phyloP scores from a whole-genome alignment of 1,139 yeast genomes.

The Yamadazyma epiphylla region DNA sequence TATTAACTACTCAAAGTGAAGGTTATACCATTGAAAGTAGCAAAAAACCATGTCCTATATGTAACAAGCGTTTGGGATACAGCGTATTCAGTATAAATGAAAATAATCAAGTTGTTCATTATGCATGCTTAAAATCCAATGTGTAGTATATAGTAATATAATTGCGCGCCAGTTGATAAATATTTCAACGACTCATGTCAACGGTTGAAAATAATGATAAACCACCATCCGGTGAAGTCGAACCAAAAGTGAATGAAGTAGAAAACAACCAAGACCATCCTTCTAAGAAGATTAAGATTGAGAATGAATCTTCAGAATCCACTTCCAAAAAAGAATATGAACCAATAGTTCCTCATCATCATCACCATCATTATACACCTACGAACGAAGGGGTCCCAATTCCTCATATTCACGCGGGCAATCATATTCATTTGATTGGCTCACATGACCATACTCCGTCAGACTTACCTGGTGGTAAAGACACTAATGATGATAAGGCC shows the following conservation, averaged over 20 bases:
- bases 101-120: conserved; percentile 59
- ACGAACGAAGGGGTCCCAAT: conserved; percentile 4
- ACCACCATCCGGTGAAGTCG: neutral
- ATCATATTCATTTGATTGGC: conserved; percentile 9
- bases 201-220: neutral
- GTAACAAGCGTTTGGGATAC: conserved; percentile 59
- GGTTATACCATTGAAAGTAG: conserved; percentile 33
- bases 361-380: conserved; percentile 13
- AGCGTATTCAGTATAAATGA: conserved; percentile 56
- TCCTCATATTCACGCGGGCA: conserved; percentile 12
- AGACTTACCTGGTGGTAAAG: neutral
- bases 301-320: too few relatives aligned
- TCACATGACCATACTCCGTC: neutral
- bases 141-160: too few relatives aligned
- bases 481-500: conserved; percentile 1
- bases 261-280: conserved; percentile 3
- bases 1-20: conserved; percentile 35
- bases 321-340: conserved; percentile 73
- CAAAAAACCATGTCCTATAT: conserved; percentile 50
- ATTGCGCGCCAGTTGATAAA: too few relatives aligned
- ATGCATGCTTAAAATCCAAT: conserved; percentile 48
- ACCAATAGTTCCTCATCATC: conserved; percentile 56
- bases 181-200: too few relatives aligned
- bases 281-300: too few relatives aligned
- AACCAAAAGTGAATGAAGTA: neutral